These are phyloP conservation scores for Talaromyces sp. DNA, from an alignment of 2,329 filamentous ascomycete species.

Conservation along the genomic window DNA sequence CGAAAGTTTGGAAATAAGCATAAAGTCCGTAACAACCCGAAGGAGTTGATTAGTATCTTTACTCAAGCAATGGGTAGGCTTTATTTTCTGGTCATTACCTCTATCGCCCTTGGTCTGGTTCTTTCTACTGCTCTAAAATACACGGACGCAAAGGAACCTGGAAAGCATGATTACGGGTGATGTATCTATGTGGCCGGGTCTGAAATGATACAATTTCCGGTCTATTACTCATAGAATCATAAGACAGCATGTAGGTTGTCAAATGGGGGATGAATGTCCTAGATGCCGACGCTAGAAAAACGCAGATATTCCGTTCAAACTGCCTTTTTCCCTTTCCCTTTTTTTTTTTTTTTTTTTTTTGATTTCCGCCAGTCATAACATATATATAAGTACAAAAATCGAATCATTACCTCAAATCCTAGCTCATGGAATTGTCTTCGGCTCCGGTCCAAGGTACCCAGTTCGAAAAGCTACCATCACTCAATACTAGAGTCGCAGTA, in stretches of 20 bases:
- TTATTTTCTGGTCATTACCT: not conserved
- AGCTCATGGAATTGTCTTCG: slow-evolving; percentile 19
- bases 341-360: not conserved
- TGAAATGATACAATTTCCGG: not conserved
- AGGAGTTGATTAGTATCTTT: not conserved
- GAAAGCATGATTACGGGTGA: not conserved
- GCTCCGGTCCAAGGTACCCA: slow-evolving; percentile 38
- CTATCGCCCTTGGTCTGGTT: not conserved
- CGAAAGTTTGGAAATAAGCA: too few species aligned
- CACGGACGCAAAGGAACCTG: not conserved
- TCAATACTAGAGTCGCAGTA: not conserved
- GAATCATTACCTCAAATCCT: not conserved
- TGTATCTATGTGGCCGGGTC: not conserved
- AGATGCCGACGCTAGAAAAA: not conserved
- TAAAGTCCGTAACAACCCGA: too few species aligned
- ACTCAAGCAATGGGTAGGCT: not conserved
- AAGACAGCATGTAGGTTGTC: not conserved
- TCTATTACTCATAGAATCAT: not conserved
- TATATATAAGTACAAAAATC: not conserved
- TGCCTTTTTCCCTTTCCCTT: too few species aligned
- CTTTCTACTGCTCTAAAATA: not conserved
- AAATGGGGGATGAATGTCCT: not conserved
- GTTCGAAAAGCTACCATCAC: slow-evolving; percentile 24
- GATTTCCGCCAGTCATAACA: not conserved
- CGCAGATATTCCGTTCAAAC: too few species aligned